Evolutionary conservation across 768 basidiomycete genomes (phyloP), one percentile per base, ranked within the genome.

Genomic region (Boletus fagicola): DNA sequence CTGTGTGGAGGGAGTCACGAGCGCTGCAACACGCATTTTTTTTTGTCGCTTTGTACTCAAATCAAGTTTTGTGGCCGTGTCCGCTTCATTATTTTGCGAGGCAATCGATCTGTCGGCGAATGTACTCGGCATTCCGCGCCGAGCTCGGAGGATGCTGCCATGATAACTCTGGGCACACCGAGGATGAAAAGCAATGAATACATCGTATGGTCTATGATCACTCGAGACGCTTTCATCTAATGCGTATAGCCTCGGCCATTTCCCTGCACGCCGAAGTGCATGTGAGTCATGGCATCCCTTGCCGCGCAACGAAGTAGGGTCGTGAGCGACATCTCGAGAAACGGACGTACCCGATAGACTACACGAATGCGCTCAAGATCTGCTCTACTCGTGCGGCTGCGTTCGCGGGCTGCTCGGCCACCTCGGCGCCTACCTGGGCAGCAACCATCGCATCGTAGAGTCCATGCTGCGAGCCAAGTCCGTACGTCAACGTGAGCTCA

Each of bases 381-480:
- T 6, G 26, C 8, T 31, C 48, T 11, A 7, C 10, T 36, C 20
- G 15, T 28, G 13, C 9, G n/a, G 9, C 15, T 31, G 28, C 28
- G 40, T 18, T 18, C 15, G 1, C 5, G 9, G 4, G 1, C 22
- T 45, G 10, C 10, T 45, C 31, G 3, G 26, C 10, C 22, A 38
- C 7, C 10, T 45, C 31, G 3, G 26, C 10, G 5, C 24, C 24
- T 20, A 15, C 49, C 54, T 79, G 76, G 2, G 74, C 76, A 39
- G 71, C 68, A 5, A 68, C 69, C 76, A 87, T 77, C 1, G 73
- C 65, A 39, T 72, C 68, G 56, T 78, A 88, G 8, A 93, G 72
- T 0, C 83, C 88, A 69, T 95, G 92, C 60, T 92, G 86, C 55
- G 88, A 86, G 1, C 94, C 94, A 0, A 97, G 73, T 4, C 82